Evolutionary conservation across 768 basidiomycete genomes (phyloP).

Genomic region (Mycena metata): DNA sequence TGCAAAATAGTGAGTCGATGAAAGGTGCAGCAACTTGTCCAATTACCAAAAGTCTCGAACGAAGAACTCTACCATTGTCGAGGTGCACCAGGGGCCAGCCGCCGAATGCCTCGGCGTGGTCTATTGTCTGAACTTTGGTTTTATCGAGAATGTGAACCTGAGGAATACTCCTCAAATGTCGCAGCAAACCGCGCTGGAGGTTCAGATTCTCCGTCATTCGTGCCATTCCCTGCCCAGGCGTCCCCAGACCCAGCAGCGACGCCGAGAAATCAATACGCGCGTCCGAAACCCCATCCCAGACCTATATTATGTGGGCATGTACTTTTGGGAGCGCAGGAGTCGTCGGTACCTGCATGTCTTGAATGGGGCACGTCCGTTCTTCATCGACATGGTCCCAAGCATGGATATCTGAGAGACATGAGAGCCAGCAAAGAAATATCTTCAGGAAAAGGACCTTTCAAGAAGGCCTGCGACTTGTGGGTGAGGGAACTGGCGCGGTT

Average conservation of each 20-base stretch:
- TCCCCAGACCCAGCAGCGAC: constrained; percentile 56
- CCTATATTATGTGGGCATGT: constrained; percentile 55
- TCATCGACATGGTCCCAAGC: constrained; percentile 86
- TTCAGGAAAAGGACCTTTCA: constrained; percentile 64
- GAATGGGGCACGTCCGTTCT: constrained; percentile 76
- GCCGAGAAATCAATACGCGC: constrained; percentile 82
- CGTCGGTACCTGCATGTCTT: constrained; percentile 84
- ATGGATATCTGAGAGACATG: constrained; percentile 70
- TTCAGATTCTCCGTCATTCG: constrained; percentile 94
- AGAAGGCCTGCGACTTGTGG: constrained; percentile 74
- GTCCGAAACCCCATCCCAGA: constrained; percentile 93
- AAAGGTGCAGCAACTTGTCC: background rate
- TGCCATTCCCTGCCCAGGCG: constrained; percentile 69
- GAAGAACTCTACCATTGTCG: constrained; percentile 73
- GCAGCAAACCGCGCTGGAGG: constrained; percentile 87
- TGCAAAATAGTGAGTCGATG: constrained; percentile 44
- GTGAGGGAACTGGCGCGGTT: constrained; percentile 92
- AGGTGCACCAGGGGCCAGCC: constrained; percentile 88
- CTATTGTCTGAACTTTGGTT: constrained; percentile 81
- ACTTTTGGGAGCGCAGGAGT: constrained; percentile 33
- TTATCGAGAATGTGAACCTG: constrained; percentile 77
- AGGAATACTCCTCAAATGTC: constrained; percentile 65
- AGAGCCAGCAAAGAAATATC: background rate
- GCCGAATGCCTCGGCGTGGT: constrained; percentile 61
- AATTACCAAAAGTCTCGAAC: constrained; percentile 80